A percentile compares a stretch with the other conserved stretches of the same genome.
Conservation (phyloP, 257 asterid genomes). For the Catharanthus roseus region DNA sequence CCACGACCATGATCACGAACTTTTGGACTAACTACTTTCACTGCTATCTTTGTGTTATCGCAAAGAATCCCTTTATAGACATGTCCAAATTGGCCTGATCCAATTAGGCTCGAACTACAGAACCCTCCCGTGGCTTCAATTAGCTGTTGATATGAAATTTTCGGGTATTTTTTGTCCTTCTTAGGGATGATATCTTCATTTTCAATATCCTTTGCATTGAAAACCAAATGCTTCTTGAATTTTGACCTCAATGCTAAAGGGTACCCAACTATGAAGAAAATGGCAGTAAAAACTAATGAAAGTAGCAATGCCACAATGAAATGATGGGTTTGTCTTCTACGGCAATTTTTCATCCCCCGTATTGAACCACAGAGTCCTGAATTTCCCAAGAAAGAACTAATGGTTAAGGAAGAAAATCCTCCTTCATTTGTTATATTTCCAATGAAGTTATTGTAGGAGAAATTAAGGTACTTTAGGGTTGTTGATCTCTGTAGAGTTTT, state of each 20-base stretch:
- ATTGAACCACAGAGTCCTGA: slow-evolving; percentile 52
- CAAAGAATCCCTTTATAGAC: slow-evolving; percentile 70
- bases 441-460: slow-evolving; percentile 50
- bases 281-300: slow-evolving; percentile 47
- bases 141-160: slow-evolving; percentile 58
- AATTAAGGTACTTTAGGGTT: slow-evolving; percentile 41
- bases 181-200: slow-evolving; percentile 30
- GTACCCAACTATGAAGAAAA: slow-evolving; percentile 54
- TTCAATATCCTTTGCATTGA: slow-evolving; percentile 20
- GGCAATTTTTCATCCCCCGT: slow-evolving; percentile 40
- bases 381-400: slow-evolving; percentile 53
- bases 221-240: slow-evolving; percentile 24
- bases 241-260: slow-evolving; percentile 39
- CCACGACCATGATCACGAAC: slow-evolving; percentile 9
- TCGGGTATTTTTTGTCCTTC: slow-evolving; percentile 48
- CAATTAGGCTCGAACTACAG: slow-evolving; percentile 44
- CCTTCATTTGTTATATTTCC: slow-evolving; percentile 55
- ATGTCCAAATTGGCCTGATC: slow-evolving; percentile 63
- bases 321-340: slow-evolving; percentile 28
- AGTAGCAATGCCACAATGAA: slow-evolving; percentile 60
- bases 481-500: slow-evolving; percentile 36
- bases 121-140: slow-evolving; percentile 72
- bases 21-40: slow-evolving; percentile 48
- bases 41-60: slow-evolving; percentile 56
- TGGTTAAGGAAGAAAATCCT: slow-evolving; percentile 38